Base-by-base conservation (phyloP, 345 rosid species). In the Citrus cavaleriei region DNA sequence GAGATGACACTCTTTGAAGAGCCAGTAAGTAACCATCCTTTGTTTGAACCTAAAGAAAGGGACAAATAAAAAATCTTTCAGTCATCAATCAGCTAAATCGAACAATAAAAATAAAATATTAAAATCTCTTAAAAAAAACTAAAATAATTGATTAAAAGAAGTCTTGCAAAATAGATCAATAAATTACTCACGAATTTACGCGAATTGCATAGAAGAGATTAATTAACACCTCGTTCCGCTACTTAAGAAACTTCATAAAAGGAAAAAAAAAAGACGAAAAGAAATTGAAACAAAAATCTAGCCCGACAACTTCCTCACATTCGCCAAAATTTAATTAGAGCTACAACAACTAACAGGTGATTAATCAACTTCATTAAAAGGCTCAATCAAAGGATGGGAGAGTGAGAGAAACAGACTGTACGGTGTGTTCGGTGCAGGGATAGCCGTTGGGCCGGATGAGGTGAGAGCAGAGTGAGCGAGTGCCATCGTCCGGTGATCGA, bases 1-100 rank as follows among this genome's bases (percentile, higher is more conserved):
- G 79, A 13, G 93, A 91, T 7, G 98, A 86, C 28, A 95, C 90
- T 12, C 98, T 95, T 60, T 93, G 98, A 74, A 95, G 89, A 79
- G 89, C 93, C 62, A 93, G 77, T 84, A 92, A 70, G 81, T 83
- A 95, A 13, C 98, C 97, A 87, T 93, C 99, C 81, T 85, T 82
- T 24, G 99, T 95, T 87, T 90, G 86, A 79, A 90, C 68, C 99
- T 95, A 79, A 35, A 60, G 34, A 14, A 68, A 21, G 68, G 25
- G 12, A 22, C 70, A 30, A 77, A 40, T 10, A 22, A 28, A 14
- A 40, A 10, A 8, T 2, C 42, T 63, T 58, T 59, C 24, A 79
- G 37, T 35, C 28, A 21, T 55, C 24, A 51, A 79, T 67, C 70
- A 13, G 59, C 1, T 13, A 38, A 72, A 14, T 40, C 25, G 37